These are phyloP conservation scores for Anthracocystis panici-leucophaei DNA, from an alignment of 1,284 basidiomycete genomes.

Conservation along the genomic window DNA sequence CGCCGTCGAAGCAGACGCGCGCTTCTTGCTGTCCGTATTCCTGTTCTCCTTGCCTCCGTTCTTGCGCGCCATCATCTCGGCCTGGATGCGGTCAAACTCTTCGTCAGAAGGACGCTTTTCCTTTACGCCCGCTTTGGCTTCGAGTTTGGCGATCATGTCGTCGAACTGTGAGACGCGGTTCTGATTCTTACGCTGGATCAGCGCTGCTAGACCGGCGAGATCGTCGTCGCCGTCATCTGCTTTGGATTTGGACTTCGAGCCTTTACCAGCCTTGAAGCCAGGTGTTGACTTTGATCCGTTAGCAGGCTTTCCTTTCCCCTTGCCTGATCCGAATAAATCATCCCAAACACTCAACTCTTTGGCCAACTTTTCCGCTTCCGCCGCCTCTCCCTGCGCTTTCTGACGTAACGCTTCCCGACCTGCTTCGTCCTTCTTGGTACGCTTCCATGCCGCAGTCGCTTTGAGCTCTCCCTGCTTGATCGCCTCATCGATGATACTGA, in stretches of 20 bases:
- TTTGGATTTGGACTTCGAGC: conserved; percentile 30
- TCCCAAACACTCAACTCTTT: conserved; percentile 68
- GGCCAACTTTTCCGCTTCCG: conserved; percentile 61
- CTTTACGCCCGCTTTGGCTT: conserved; percentile 55
- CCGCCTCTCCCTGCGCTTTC: conserved; percentile 56
- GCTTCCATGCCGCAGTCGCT: conserved; percentile 36
- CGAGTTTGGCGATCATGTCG: conserved; percentile 60
- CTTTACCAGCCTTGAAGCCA: conserved; percentile 14
- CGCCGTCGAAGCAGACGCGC: conserved; percentile 23
- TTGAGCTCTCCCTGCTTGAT: conserved; percentile 54
- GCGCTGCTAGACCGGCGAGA: conserved; percentile 49
- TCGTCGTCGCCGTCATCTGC: conserved; percentile 39
- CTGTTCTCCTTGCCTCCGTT: conserved; percentile 38
- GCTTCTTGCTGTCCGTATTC: conserved; percentile 24
- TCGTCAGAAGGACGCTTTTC: conserved; percentile 46
- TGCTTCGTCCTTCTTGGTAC: conserved; percentile 42
- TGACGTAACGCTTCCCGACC: conserved; percentile 47
- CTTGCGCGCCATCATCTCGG: conserved; percentile 47
- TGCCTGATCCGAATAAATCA: conserved; percentile 58
- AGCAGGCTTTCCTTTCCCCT: conserved; percentile 38
- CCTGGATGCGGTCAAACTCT: conserved; percentile 55
- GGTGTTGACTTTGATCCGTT: conserved; percentile 11
- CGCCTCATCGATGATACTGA: conserved; percentile 53
- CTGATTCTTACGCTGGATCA: conserved; percentile 54
- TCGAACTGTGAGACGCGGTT: conserved; percentile 56